A percentile compares a stretch with the other conserved stretches of the same genome.
These are phyloP conservation scores for Melampsora larici-populina DNA, from an alignment of 1,284 basidiomycete species.

Conservation along the genomic window DNA sequence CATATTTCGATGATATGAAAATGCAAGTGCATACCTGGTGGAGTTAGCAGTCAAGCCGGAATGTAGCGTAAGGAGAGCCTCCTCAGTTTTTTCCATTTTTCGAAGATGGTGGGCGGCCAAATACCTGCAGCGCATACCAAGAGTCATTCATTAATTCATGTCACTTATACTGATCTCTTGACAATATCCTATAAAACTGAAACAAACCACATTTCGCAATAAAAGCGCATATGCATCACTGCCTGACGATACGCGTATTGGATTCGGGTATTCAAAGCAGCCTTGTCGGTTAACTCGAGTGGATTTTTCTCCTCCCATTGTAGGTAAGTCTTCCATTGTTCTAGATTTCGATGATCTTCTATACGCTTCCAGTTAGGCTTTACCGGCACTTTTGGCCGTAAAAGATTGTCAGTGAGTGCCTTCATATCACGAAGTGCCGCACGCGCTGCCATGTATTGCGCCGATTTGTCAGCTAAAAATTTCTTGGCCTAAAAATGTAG, in stretches of 20 bases:
- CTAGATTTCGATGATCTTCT: slow-evolving; percentile 68
- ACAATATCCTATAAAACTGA: not conserved
- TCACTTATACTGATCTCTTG: not conserved
- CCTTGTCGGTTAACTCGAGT: slow-evolving; percentile 77
- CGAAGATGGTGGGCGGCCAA: slow-evolving; percentile 80
- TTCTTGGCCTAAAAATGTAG: slow-evolving; percentile 70
- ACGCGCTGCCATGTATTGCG: slow-evolving; percentile 86
- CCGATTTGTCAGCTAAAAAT: slow-evolving; percentile 79
- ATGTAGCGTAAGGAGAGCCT: slow-evolving; percentile 75
- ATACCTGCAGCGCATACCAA: slow-evolving; percentile 62
- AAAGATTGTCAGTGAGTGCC: slow-evolving; percentile 56
- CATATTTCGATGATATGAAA: not conserved
- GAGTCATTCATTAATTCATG: slow-evolving; percentile 13
- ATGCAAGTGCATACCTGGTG: slow-evolving; percentile 60
- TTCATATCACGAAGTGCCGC: slow-evolving; percentile 79
- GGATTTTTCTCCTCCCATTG: slow-evolving; percentile 97
- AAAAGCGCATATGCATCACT: slow-evolving; percentile 84
- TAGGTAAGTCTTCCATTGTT: slow-evolving; percentile 84
- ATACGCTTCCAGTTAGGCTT: slow-evolving; percentile 46
- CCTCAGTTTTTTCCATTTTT: slow-evolving; percentile 71
- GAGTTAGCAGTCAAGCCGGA: slow-evolving; percentile 85
- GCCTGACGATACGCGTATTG: slow-evolving; percentile 83
- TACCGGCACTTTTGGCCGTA: slow-evolving; percentile 50
- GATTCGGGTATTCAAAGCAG: slow-evolving; percentile 67
- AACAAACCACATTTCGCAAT: slow-evolving; percentile 83